Evolutionary conservation across 192 early-diverging fungal species (phyloP).

Genomic region (Gigaspora rosea): DNA sequence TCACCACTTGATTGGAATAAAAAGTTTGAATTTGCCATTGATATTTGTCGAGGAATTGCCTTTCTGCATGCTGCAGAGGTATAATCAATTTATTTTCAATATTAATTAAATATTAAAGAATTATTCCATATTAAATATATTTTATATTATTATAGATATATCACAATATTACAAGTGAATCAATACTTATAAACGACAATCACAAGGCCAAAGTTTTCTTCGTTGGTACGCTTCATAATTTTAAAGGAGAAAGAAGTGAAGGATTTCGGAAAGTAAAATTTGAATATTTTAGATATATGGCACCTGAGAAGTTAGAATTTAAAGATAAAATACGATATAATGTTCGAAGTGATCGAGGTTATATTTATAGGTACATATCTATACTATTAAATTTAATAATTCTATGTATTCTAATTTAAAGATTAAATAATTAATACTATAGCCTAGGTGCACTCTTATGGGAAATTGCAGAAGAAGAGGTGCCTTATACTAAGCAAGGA

Average conservation of each 20-base stretch:
- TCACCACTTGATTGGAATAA: slow-evolving; percentile 12
- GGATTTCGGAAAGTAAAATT: neutral
- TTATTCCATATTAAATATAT: neutral
- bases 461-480: slow-evolving; percentile 4
- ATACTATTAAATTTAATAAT: too few species aligned
- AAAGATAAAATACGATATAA: neutral
- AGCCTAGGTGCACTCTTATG: neutral
- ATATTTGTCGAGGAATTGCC: slow-evolving; percentile 40
- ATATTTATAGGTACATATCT: neutral
- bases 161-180: slow-evolving; percentile 33
- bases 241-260: neutral
- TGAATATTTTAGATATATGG: neutral
- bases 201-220: slow-evolving; percentile 34
- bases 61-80: slow-evolving; percentile 39
- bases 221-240: slow-evolving; percentile 35
- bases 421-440: too few species aligned
- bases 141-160: slow-evolving; percentile 32
- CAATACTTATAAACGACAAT: neutral
- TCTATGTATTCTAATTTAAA: too few species aligned
- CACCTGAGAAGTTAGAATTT: neutral
- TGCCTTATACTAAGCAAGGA: neutral
- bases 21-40: neutral
- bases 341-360: neutral
- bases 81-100: neutral
- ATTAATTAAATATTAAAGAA: neutral